A percentile compares a stretch with the other conserved stretches of the same genome.
Evolutionary conservation across 805 yeast species (phyloP).

Genomic region (Cyberlindnera sargentensis): DNA sequence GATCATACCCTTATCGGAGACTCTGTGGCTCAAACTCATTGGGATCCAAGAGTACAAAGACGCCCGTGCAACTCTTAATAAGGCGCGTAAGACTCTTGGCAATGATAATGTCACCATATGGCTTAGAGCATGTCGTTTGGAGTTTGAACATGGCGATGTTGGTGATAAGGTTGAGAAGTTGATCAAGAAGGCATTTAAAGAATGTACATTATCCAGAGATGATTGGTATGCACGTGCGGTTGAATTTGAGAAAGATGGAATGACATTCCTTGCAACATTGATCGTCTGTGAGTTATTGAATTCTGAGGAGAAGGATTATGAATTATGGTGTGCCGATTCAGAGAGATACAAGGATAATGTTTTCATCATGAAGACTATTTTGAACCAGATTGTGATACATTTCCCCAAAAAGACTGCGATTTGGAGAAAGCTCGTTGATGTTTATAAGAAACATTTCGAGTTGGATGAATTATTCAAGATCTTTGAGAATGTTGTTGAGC

Average conservation of each 20-base stretch:
- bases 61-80: conserved; percentile 48
- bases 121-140: conserved; percentile 64
- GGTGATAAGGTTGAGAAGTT: conserved; percentile 38
- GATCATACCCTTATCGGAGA: conserved; percentile 55
- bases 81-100: conserved; percentile 50
- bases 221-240: conserved; percentile 56
- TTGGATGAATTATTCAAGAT: conserved; percentile 31
- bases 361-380: conserved; percentile 32
- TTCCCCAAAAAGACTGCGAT: conserved; percentile 38
- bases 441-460: conserved; percentile 27
- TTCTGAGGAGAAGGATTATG: conserved; percentile 23
- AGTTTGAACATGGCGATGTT: conserved; percentile 44
- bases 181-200: conserved; percentile 40
- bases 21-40: conserved; percentile 58
- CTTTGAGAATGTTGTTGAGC: conserved; percentile 46
- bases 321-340: conserved; percentile 20
- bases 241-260: conserved; percentile 41
- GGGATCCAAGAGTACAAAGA: conserved; percentile 35
- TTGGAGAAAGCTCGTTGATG: conserved; percentile 42
- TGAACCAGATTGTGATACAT: conserved; percentile 36
- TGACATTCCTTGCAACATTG: conserved; percentile 42
- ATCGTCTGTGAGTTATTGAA: conserved; percentile 39
- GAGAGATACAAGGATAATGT: conserved; percentile 16
- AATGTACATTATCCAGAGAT: conserved; percentile 29
- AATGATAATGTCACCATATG: conserved; percentile 46